Evolutionary conservation across 2,329 filamentous ascomycete species (phyloP), one percentile per base, ranked within the genome.

Genomic region (Neonectria punicea): DNA sequence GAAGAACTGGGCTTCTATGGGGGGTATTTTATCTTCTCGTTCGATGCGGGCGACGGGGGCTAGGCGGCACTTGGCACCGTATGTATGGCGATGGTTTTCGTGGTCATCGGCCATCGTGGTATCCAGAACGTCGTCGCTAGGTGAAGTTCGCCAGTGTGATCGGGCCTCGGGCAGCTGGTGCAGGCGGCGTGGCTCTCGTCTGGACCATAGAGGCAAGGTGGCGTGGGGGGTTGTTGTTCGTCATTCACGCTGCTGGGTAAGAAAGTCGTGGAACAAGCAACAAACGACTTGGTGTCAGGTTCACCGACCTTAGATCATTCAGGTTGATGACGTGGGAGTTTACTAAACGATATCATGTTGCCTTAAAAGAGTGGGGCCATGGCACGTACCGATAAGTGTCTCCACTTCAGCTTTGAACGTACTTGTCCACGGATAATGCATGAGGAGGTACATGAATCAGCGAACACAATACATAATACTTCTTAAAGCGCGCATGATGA

Each of bases 1-100:
- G 80, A 97, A 97, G 81, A 93, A 97, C 68, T 93, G 92, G 22
- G 91, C 86, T 34, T 85, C 84, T 58, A 92, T 78, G 0, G 87
- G 85, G 16, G 92, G 91, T 25, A 87, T 83, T 58, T 81, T 83
- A 58, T 84, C 80, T 49, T 80, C 77, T 61, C 79, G 78, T 25
- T 76, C 65, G 28, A 78, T 71, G 30, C 79, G 78, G 73, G 80
- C 72, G 62, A 82, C 73, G 74, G 85, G 84, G 13, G 85, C 82
- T 43, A 88, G 80, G 41, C 85, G 86, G 75, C 90, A 93, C 60
- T 83, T 85, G 28, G 85, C 77, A 65, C 87, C 87, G 70, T 87
- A 88, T 13, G 87, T 90, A 76, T 92, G 90, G 34, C 67, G 46
- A 57, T 65, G 60, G 30, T 44, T 55, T 25, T 59, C 50, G 44